phyloP scores from a whole-genome alignment of 139 green algal species.

The Micractinium conductrix region DNA sequence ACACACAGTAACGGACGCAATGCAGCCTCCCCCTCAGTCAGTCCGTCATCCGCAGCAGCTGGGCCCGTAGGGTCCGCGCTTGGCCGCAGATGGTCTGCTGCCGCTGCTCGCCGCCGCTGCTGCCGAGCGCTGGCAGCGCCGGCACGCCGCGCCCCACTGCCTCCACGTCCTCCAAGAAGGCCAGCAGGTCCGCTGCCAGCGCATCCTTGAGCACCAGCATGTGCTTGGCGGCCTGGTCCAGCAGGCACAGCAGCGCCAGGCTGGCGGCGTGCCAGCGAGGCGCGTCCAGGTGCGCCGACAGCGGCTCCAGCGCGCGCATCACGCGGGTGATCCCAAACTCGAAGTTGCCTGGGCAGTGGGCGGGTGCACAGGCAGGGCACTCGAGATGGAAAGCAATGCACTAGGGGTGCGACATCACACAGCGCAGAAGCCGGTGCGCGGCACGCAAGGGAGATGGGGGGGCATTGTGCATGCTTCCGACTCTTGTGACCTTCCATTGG shows the following conservation, averaged over 20 bases:
- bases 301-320: constrained; percentile 88
- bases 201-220: constrained; percentile 83
- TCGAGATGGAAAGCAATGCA: too few relatives aligned
- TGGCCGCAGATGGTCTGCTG: background rate
- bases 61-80: too few relatives aligned
- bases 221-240: constrained; percentile 85
- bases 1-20: too few relatives aligned
- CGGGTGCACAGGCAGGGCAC: background rate
- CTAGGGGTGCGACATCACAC: too few relatives aligned
- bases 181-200: constrained; percentile 72
- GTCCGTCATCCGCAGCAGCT: constrained; percentile 20
- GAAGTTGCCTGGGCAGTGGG: constrained; percentile 23
- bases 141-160: constrained; percentile 43
- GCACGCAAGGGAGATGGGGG: too few relatives aligned
- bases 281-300: constrained; percentile 82
- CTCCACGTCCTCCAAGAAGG: constrained; percentile 72
- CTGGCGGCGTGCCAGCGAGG: constrained; percentile 81
- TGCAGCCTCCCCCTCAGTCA: too few relatives aligned
- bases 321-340: constrained; percentile 91
- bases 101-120: too few relatives aligned
- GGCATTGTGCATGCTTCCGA: too few relatives aligned
- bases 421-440: too few relatives aligned
- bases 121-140: background rate
- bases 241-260: constrained; percentile 81
- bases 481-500: too few relatives aligned